Conservation (phyloP, 2,329 filamentous ascomycete species). For the Magnaporthales sp. region DNA sequence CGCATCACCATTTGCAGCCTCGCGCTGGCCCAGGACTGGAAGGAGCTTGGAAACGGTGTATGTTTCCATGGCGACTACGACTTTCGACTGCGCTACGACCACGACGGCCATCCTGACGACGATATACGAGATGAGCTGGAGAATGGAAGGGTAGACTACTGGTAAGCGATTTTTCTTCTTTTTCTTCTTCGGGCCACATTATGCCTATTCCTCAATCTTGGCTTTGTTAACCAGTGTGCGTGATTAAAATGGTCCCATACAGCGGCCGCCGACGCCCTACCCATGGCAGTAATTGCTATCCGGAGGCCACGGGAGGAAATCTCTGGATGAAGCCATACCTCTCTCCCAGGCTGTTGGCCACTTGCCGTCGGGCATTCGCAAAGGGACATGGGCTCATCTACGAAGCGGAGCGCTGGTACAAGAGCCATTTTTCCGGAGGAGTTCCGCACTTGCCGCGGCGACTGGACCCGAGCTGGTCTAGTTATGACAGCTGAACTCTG, state of each 20-base stretch:
- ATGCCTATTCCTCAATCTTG: too few species aligned
- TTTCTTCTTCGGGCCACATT: not conserved
- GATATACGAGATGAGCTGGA: not conserved
- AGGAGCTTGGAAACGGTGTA: not conserved
- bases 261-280: not conserved
- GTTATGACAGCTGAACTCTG: not conserved
- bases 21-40: not conserved
- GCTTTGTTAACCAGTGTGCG: not conserved
- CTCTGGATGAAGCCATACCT: not conserved
- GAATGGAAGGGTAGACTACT: not conserved
- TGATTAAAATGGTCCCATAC: not conserved
- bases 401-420: not conserved
- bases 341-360: constrained; percentile 1
- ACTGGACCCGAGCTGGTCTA: not conserved
- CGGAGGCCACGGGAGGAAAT: not conserved
- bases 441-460: too few species aligned
- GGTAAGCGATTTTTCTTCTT: not conserved
- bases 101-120: not conserved
- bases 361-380: not conserved
- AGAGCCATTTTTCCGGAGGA: too few species aligned
- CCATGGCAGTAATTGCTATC: not conserved
- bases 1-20: not conserved
- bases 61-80: not conserved
- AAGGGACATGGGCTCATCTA: not conserved
- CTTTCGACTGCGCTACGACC: not conserved